Evolutionary conservation across 2,329 filamentous ascomycete species (phyloP), one percentile per base, ranked within the genome.

Genomic region (Leptographium wingfieldii): DNA sequence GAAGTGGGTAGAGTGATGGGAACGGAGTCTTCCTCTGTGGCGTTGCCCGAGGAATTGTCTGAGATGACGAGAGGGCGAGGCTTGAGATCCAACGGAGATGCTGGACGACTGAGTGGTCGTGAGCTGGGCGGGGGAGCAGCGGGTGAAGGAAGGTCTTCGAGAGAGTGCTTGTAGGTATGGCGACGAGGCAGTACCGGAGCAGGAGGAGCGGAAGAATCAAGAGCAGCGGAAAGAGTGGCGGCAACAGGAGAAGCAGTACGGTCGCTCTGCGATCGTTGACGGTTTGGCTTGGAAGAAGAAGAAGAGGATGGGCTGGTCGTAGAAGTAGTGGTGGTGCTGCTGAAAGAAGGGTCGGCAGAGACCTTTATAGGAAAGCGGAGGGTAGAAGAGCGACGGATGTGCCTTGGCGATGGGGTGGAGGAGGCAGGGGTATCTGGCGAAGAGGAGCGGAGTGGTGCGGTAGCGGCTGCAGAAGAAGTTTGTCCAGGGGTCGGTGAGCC

Each of bases 331-430:
- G 62, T 27, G 49, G 57, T 22, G 59, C n/a, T 51, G 25, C 3
- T 31, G 16, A 58, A 54, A 12, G 62, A 56, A 16, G 60, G 57
- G 22, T 63, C 61, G 55, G 60, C 58, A 16, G 62, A 61, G 52
- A 65, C 54, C 55, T 63, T 62, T 49, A 65, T 61, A 38, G 63
- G 63, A 51, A 65, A 64, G 16, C 63, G 63, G 38, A 63, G 62
- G 12, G 63, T 63, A 6, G 63, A 65, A 5, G 64, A 59, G 25
- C 64, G 29, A 25, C 64, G 64, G 35, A 62, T 31, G 16, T 63
- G 63, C 38, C 58, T 55, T 6, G 57, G 59, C 25, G 61, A 61
- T 12, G 55, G 48, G 22, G 57, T 46, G 51, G 55, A 29, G 27
- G 27, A 11, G 4, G 16, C 43, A 46, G 62, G 35, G 9, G 59